A percentile compares a stretch with the other conserved stretches of the same genome.
Conservation (phyloP, 306 rosid genomes). For the apple (Malus domestica) region ASM211411v1 NC_041795.1:7443501-7444000, state of each 20-base stretch:
- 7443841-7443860: background rate
- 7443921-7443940: background rate
- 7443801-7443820: constrained; percentile 45
- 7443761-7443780: constrained; percentile 58
- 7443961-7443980: background rate
- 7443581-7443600: background rate
- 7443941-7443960: background rate
- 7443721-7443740: constrained; percentile 42
- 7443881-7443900: background rate
- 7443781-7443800: constrained; percentile 85
- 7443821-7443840: constrained; percentile 13
- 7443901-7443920: background rate
- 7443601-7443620: background rate
- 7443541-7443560: background rate
- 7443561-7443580: background rate
- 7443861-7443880: background rate
- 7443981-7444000: background rate
- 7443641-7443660: background rate
- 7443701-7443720: constrained; percentile 61
- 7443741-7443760: constrained; percentile 68
- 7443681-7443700: constrained; percentile 81
- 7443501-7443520: background rate
- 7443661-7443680: constrained; percentile 3
- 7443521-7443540: background rate
- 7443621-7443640: background rate